Evolutionary conservation across 2,329 filamentous ascomycete genomes (phyloP).

Genomic region (Trichoderma sp.): DNA sequence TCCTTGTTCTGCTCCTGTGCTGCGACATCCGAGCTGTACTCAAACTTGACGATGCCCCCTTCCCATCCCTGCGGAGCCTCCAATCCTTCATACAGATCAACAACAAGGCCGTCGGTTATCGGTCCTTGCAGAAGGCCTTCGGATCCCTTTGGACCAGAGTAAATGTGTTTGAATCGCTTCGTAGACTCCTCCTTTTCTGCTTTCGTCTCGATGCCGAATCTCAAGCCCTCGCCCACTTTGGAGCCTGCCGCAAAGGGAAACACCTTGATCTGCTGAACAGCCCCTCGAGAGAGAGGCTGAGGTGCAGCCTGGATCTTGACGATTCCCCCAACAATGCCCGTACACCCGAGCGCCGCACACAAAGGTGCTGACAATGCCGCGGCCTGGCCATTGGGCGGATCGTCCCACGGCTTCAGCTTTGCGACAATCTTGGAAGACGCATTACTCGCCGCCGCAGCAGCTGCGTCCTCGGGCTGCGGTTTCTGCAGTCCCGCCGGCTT

Average conservation of each 20-base stretch:
- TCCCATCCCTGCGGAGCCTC: constrained; percentile 67
- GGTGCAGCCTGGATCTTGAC: constrained; percentile 85
- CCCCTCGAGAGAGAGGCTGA: constrained; percentile 66
- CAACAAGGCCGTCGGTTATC: constrained; percentile 82
- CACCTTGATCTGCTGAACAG: constrained; percentile 69
- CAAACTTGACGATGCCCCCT: constrained; percentile 81
- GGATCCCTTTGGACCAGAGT: constrained; percentile 57
- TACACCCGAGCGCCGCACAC: constrained; percentile 71
- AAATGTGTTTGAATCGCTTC: constrained; percentile 71
- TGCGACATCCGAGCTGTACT: constrained; percentile 46
- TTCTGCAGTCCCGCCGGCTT: constrained; percentile 77
- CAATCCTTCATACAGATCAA: constrained; percentile 61
- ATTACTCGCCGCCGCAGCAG: constrained; percentile 52
- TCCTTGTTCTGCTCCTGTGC: constrained; percentile 51
- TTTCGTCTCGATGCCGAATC: constrained; percentile 85
- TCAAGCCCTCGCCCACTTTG: constrained; percentile 67
- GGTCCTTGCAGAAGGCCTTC: constrained; percentile 77
- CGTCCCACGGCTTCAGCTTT: constrained; percentile 75
- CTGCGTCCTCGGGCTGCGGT: constrained; percentile 68
- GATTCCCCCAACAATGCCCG: constrained; percentile 79
- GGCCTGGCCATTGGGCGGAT: constrained; percentile 80
- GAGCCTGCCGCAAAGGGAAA: constrained; percentile 71
- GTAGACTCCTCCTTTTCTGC: constrained; percentile 77
- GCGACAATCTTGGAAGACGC: constrained; percentile 68
- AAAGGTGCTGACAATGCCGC: constrained; percentile 77